A percentile compares a stretch with the other conserved stretches of the same genome.
Conservation (phyloP, 495 filamentous ascomycete genomes). For the Aspergillus indologenus region DNA sequence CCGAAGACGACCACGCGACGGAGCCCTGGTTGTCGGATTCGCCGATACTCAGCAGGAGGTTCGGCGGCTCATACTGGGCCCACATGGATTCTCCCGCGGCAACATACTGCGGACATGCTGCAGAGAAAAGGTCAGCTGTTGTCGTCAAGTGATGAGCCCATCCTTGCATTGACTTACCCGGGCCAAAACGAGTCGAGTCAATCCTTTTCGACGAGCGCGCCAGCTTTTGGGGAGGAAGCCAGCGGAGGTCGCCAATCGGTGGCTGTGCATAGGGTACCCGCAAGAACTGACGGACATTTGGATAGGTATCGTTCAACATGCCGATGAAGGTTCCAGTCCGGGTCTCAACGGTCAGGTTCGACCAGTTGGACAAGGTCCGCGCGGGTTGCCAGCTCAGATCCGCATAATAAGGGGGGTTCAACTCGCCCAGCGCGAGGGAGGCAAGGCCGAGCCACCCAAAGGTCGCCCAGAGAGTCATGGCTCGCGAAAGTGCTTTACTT, state of each 20-base stretch:
- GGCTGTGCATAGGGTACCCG: conserved; percentile 10
- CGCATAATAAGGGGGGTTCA: conserved; percentile 14
- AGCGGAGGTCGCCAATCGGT: conserved; percentile 1
- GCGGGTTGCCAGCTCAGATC: conserved; percentile 15
- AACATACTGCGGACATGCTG: conserved; percentile 3
- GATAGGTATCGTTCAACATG: conserved; percentile 11
- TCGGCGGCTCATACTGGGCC: conserved; percentile 1
- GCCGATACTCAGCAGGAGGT: conserved; percentile 11
- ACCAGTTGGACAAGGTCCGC: conserved; percentile 15
- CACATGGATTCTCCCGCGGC: background rate
- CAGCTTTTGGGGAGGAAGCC: background rate
- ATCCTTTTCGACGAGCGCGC: background rate
- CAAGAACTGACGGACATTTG: conserved; percentile 14
- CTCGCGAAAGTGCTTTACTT: background rate
- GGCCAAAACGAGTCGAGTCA: background rate
- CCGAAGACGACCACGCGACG: conserved; percentile 16
- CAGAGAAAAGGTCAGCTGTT: too few species aligned
- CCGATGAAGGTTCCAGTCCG: conserved; percentile 14
- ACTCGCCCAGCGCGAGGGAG: background rate
- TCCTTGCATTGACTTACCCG: background rate
- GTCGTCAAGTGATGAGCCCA: background rate
- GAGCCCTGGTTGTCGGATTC: conserved; percentile 15
- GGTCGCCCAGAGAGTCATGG: background rate
- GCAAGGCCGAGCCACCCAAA: background rate
- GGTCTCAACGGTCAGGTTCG: conserved; percentile 16